Evolutionary conservation across 2,329 filamentous ascomycete species (phyloP), one percentile per base, ranked within the genome.

Genomic region (Fusarium sp.): DNA sequence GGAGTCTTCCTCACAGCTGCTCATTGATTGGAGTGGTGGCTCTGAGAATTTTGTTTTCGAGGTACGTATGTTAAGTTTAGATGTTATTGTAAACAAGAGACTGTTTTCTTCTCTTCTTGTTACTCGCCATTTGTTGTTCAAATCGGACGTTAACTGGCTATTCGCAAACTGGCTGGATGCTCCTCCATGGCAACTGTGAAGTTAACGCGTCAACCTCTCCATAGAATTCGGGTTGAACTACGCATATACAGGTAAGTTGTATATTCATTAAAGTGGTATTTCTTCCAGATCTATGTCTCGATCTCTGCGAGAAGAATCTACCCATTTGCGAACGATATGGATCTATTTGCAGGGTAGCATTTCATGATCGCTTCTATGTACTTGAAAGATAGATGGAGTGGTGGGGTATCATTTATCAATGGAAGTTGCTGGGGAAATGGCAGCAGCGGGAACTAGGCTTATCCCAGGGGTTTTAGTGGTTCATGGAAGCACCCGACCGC

Each of bases 391-490:
- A n/a, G n/a, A n/a, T n/a, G n/a, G n/a, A n/a, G n/a, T 21, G 21
- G 66, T 50, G 69, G 71, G 61, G 64, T 39, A 12, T n/a, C 33
- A 18, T 31, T 50, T 15, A 41, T 57, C 43, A 53, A n/a, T n/a
- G n/a, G n/a, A n/a, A 56, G 71, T 74, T 74, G 71, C 70, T 70
- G 33, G 49, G 69, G 71, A 60, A 71, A 72, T 66, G 57, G 53
- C 56, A 54, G 53, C 33, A 60, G 56, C 58, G 63, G 58, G 48
- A 62, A 56, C 63, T 71, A 73, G 35, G 48, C 54, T 41, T 37
- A 12, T 73, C 63, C 41, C 50, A 62, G 59, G 28, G 43, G 35
- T 47, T 29, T 56, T 41, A 56, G 57, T 62, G 56, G 50, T 59
- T 18, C 23, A 42, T 50, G 48, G 57, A 44, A 53, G 52, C n/a